Conservation (phyloP, 192 early-diverging fungal species). For the Backusella macrospora region DNA sequence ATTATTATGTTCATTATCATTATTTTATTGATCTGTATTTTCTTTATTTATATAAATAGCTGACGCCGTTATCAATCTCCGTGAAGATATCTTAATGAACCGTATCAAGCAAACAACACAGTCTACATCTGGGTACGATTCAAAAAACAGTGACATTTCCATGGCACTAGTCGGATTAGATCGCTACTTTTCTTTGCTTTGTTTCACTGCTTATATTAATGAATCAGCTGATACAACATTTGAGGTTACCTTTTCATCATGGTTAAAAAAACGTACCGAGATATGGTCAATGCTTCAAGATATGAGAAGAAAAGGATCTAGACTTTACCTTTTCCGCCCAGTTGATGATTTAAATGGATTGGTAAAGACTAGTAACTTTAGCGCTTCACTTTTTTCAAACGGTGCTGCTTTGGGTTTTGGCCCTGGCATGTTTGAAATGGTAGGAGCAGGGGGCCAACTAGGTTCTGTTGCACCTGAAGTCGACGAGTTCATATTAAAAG, state of each 20-base stretch:
- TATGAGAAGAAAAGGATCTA: conserved; percentile 46
- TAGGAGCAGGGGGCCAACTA: conserved; percentile 21
- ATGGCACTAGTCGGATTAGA: conserved; percentile 57
- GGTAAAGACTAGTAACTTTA: conserved; percentile 1
- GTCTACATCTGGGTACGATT: conserved; percentile 24
- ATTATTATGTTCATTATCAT: too few relatives aligned
- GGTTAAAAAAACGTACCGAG: conserved; percentile 46
- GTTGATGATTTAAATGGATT: conserved; percentile 53
- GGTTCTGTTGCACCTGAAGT: conserved; percentile 48
- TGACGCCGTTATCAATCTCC: conserved; percentile 60
- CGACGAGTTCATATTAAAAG: conserved; percentile 59
- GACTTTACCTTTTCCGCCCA: conserved; percentile 56
- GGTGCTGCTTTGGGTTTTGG: conserved; percentile 20
- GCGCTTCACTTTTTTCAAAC: neutral
- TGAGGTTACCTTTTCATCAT: conserved; percentile 34
- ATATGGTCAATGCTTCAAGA: conserved; percentile 58
- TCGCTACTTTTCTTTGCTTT: conserved; percentile 62
- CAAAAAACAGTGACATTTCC: conserved; percentile 27
- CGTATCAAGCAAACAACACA: conserved; percentile 53
- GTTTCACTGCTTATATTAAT: conserved; percentile 57
- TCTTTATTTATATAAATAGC: conserved; percentile 16
- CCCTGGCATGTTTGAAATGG: conserved; percentile 41
- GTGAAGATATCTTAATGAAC: conserved; percentile 62
- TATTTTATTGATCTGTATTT: neutral
- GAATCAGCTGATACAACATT: conserved; percentile 33